phyloP scores from a whole-genome alignment of 2,329 filamentous ascomycete species.

The Penicillium sp. region DNA sequence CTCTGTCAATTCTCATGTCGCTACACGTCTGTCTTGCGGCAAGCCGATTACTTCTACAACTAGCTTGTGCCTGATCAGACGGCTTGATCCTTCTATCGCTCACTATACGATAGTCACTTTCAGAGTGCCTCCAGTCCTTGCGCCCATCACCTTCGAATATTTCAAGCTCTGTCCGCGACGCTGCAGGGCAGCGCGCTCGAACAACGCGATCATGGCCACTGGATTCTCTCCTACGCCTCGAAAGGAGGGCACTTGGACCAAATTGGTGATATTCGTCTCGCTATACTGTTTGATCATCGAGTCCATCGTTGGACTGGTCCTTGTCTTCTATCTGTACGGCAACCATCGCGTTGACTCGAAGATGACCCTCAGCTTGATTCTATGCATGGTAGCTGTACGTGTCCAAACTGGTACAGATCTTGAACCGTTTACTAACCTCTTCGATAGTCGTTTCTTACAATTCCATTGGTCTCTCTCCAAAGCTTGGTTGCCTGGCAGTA shows the following conservation, averaged over 20 bases:
- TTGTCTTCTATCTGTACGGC: conserved; percentile 42
- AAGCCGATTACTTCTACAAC: conserved; percentile 10
- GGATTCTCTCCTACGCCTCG: conserved; percentile 22
- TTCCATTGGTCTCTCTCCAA: conserved; percentile 42
- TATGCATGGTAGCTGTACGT: conserved; percentile 41
- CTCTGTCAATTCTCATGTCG: not conserved
- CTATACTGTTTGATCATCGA: conserved; percentile 42
- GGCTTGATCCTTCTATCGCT: conserved; percentile 10
- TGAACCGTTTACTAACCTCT: not conserved
- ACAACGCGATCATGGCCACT: conserved; percentile 21
- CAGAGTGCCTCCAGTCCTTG: conserved; percentile 1
- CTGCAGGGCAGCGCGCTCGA: conserved; percentile 14
- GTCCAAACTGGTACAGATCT: not conserved
- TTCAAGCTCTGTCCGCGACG: not conserved
- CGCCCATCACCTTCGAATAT: not conserved
- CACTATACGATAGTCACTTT: not conserved
- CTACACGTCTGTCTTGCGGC: conserved; percentile 4
- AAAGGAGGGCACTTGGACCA: conserved; percentile 40
- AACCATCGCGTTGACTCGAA: conserved; percentile 42
- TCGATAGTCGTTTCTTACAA: conserved; percentile 41
- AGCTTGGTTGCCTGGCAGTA: conserved; percentile 47
- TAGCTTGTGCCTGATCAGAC: conserved; percentile 13
- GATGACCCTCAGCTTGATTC: conserved; percentile 42
- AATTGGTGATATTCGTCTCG: conserved; percentile 41
- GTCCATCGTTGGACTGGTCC: conserved; percentile 40